These are phyloP conservation scores for Heritiera fomes DNA, from an alignment of 345 rosid genomes.

Conservation along the genomic window DNA sequence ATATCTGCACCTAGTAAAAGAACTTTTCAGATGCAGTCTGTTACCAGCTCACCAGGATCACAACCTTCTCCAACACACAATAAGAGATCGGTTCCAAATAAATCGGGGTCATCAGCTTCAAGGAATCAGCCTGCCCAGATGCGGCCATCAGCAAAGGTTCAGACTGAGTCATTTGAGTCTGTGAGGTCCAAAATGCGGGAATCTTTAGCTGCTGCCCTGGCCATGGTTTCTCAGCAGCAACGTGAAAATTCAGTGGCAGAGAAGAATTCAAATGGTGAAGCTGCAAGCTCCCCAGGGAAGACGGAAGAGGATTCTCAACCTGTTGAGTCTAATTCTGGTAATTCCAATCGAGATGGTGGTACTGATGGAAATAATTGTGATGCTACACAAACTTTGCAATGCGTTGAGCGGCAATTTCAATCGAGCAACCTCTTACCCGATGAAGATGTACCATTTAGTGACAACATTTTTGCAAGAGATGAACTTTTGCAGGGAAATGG, in stretches of 20 bases:
- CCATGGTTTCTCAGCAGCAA: slow-evolving; percentile 53
- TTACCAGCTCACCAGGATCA: slow-evolving; percentile 37
- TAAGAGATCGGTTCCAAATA: slow-evolving; percentile 48
- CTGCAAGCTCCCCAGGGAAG: slow-evolving; percentile 23
- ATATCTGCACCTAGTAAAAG: slow-evolving; percentile 35
- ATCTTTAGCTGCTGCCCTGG: slow-evolving; percentile 74
- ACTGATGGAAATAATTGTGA: slow-evolving; percentile 27
- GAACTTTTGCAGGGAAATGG: slow-evolving; percentile 97
- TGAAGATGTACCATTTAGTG: slow-evolving; percentile 69
- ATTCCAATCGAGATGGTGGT: slow-evolving; percentile 26
- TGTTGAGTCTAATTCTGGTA: slow-evolving; percentile 23
- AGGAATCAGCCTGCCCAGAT: slow-evolving; percentile 50
- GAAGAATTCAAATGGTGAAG: slow-evolving; percentile 42
- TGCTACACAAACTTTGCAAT: slow-evolving; percentile 23
- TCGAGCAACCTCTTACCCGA: slow-evolving; percentile 43
- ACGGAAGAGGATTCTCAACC: slow-evolving; percentile 31
- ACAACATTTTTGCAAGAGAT: slow-evolving; percentile 73
- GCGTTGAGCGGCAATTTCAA: slow-evolving; percentile 43
- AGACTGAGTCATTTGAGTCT: slow-evolving; percentile 51
- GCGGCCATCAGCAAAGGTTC: slow-evolving; percentile 39
- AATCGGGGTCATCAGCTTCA: slow-evolving; percentile 41
- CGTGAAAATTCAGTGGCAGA: slow-evolving; percentile 35
- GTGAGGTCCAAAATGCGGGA: slow-evolving; percentile 86
- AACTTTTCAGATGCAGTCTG: slow-evolving; percentile 38
- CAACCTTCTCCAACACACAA: slow-evolving; percentile 41